A percentile compares a stretch with the other conserved stretches of the same genome.
phyloP scores from a whole-genome alignment of 169 alveolate species.

The Plasmodium fragile region DNA sequence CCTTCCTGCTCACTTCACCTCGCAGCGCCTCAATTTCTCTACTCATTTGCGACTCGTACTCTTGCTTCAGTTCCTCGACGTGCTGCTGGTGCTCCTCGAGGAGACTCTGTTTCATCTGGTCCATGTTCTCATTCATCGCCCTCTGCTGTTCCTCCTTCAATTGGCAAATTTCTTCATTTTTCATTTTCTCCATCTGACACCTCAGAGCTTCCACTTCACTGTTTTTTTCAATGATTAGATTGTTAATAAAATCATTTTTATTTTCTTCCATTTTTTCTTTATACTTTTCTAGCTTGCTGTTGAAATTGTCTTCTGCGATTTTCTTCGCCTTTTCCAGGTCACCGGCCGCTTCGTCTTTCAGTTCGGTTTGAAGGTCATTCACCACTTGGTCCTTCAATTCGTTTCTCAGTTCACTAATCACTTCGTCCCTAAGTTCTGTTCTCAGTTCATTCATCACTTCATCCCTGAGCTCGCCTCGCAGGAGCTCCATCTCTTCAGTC shows the following conservation, averaged over 20 bases:
- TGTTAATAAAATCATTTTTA: slow-evolving; percentile 70
- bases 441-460: slow-evolving; percentile 7
- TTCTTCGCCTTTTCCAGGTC: slow-evolving; percentile 33
- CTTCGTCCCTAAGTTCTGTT: not conserved
- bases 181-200: slow-evolving; percentile 24
- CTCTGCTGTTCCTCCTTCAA: slow-evolving; percentile 37
- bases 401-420: not conserved
- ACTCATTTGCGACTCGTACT: slow-evolving; percentile 20
- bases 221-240: slow-evolving; percentile 55
- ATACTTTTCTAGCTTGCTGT: slow-evolving; percentile 53
- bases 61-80: slow-evolving; percentile 12
- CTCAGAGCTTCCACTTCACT: slow-evolving; percentile 26
- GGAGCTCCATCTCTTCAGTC: slow-evolving; percentile 15
- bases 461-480: not conserved
- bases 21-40: slow-evolving; percentile 40
- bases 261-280: slow-evolving; percentile 67
- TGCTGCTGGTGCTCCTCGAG: slow-evolving; percentile 30
- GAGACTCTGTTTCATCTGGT: not conserved
- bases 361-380: not conserved
- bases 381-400: slow-evolving; percentile 7
- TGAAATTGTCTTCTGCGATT: slow-evolving; percentile 25
- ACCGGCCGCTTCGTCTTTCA: not conserved
- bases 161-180: slow-evolving; percentile 26
- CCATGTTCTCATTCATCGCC: slow-evolving; percentile 4
- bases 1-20: slow-evolving; percentile 11